Base-by-base conservation (phyloP, 805 yeast species). In the Candida lessepsii region DNA sequence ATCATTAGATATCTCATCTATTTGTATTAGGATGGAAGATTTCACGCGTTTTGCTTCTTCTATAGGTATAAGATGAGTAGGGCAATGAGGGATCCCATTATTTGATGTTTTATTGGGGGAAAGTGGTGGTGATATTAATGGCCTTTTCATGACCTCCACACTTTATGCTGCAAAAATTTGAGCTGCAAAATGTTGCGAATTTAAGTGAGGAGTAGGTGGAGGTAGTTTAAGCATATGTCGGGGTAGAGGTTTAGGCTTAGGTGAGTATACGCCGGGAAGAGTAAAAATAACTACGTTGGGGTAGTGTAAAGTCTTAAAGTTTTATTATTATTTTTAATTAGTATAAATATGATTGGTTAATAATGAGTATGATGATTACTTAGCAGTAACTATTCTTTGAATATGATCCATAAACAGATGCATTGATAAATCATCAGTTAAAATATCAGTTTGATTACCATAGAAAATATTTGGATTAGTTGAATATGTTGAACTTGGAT, bases 391-490 rank as follows among this genome's bases (percentile, higher is more conserved):
- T 3, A 44, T 36, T 10, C 51, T 37, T 61, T 90, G 95, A 58
- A 93, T 77, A 65, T 93, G 98, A 37, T 83, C 76, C 95, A 93
- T 91, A 67, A 93, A 93, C 34, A 89, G 89, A 69, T 91, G 96
- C 63, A 93, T 73, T 40, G 91, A 82, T 37, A 93, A 96, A 67
- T 93, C 99, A 67, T 93, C 99, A 17, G 99, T 93, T 61, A 91
- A 80, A 35, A 93, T 97, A 51, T 40, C 78, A 72, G 43, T 67
- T 67, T 42, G 47, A 23, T 32, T 35, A 6, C 47, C 49, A 26
- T 44, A 45, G 33, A 45, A 42, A 9, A 39, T 38, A 29, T 48
- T 45, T 2, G 51, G 46, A 37, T 69, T 62, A 37, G 60, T 48
- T 25, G 68, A 66, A 59, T 85, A 84, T 28, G 90, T 83, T 48